Evolutionary conservation across 1,284 basidiomycete genomes (phyloP).

Genomic region (Austropuccinia psidii): DNA sequence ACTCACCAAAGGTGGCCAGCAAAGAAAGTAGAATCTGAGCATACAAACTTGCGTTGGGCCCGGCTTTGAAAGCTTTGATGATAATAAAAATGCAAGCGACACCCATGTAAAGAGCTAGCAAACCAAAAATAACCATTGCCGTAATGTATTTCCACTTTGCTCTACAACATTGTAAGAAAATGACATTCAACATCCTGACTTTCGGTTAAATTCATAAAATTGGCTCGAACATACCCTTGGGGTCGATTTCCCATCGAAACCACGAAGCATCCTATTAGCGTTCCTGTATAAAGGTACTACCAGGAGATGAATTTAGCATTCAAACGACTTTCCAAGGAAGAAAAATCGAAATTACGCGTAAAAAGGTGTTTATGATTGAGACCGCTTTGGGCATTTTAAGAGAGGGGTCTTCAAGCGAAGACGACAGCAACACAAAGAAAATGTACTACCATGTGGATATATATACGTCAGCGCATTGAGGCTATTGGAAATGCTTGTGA

Average conservation of each 20-base stretch:
- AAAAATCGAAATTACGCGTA: conserved; percentile 56
- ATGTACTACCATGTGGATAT: conserved; percentile 67
- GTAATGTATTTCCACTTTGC: conserved; percentile 76
- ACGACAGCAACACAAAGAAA: conserved; percentile 85
- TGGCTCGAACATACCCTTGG: conserved; percentile 58
- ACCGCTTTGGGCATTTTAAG: conserved; percentile 62
- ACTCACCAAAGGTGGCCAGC: conserved; percentile 67
- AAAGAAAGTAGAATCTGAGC: conserved; percentile 73
- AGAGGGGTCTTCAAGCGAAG: conserved; percentile 67
- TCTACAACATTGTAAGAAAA: conserved; percentile 49
- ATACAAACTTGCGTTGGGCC: conserved; percentile 57
- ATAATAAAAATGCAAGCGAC: conserved; percentile 65
- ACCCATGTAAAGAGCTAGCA: conserved; percentile 73
- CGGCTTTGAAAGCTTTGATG: conserved; percentile 60
- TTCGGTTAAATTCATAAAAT: conserved; percentile 19
- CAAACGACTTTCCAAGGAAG: not conserved
- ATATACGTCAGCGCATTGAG: not conserved
- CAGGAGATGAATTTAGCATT: not conserved
- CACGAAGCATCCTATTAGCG: conserved; percentile 79
- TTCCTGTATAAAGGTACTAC: conserved; percentile 75
- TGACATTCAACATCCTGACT: too few species aligned
- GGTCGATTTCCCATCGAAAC: conserved; percentile 97
- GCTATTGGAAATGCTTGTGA: not conserved
- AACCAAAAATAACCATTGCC: conserved; percentile 65
- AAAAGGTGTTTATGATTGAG: conserved; percentile 66